Conservation (phyloP, 2,329 filamentous ascomycete genomes). For the Talaromyces sp. region DNA sequence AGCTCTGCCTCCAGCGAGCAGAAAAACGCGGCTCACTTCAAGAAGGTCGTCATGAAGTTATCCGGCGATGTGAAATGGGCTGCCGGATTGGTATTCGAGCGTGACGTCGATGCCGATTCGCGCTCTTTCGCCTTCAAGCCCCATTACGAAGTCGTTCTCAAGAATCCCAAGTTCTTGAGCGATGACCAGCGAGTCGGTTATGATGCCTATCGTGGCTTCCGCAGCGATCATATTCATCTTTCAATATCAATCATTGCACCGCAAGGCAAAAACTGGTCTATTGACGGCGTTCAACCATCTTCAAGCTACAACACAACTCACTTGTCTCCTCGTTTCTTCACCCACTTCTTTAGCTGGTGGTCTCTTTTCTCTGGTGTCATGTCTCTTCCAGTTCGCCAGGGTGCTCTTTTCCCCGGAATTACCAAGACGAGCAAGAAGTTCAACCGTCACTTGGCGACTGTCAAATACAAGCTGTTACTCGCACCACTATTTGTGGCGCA, state of each 20-base stretch:
- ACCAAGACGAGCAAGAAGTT: slow-evolving; percentile 99
- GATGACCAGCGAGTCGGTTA: slow-evolving; percentile 62
- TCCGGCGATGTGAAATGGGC: slow-evolving; percentile 95
- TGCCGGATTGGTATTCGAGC: slow-evolving; percentile 88
- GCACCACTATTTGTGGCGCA: slow-evolving; percentile 94
- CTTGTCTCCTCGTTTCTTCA: slow-evolving; percentile 92
- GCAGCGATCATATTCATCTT: slow-evolving; percentile 94
- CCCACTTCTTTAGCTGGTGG: slow-evolving; percentile 98
- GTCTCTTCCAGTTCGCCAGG: slow-evolving; percentile 92
- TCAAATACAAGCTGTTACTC: slow-evolving; percentile 93
- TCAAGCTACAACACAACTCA: slow-evolving; percentile 96
- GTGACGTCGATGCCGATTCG: slow-evolving; percentile 69
- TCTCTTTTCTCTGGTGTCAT: slow-evolving; percentile 92
- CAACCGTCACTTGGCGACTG: slow-evolving; percentile 91
- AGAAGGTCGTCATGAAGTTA: slow-evolving; percentile 98
- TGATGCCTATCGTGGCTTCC: slow-evolving; percentile 94
- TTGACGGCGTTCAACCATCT: slow-evolving; percentile 73
- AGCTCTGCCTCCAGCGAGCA: slow-evolving; percentile 64
- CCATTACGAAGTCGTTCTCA: slow-evolving; percentile 88
- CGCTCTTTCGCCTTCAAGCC: slow-evolving; percentile 87
- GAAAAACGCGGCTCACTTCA: slow-evolving; percentile 81
- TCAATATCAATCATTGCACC: slow-evolving; percentile 90
- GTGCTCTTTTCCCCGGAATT: slow-evolving; percentile 82
- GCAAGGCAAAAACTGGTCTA: slow-evolving; percentile 81
- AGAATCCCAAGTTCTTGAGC: slow-evolving; percentile 74